Percentiles rank a stretch among this genome's conserved stretches.
Conservation (phyloP, 2,329 filamentous ascomycete genomes). For the Colletotrichum sp. region DNA sequence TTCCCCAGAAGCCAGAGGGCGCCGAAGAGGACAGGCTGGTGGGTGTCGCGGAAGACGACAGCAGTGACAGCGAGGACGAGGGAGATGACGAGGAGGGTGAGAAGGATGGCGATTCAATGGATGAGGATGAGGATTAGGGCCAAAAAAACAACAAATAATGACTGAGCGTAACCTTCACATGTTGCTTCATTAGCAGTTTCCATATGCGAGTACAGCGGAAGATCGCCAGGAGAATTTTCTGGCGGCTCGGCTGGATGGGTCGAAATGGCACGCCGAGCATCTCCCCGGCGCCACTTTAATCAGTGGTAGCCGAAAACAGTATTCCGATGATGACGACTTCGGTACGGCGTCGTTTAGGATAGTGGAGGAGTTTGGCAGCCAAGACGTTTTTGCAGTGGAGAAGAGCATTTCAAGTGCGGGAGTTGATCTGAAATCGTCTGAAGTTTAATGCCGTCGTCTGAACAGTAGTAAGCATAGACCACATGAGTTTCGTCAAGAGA, state of each 20-base stretch:
- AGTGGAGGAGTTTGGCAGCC: background rate
- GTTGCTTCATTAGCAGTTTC: background rate
- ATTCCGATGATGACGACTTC: background rate
- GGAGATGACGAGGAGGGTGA: conserved; percentile 45
- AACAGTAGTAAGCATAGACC: conserved; percentile 1
- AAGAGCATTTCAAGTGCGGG: background rate
- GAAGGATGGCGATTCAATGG: conserved; percentile 58
- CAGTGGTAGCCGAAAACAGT: background rate
- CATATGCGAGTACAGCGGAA: background rate
- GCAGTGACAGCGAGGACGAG: conserved; percentile 67
- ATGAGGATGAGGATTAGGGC: conserved; percentile 51
- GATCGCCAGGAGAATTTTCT: background rate
- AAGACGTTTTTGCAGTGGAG: background rate
- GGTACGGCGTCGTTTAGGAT: background rate
- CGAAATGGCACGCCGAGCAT: background rate
- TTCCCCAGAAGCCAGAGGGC: conserved; percentile 57
- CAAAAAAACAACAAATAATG: background rate
- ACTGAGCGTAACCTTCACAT: background rate
- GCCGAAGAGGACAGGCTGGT: conserved; percentile 79
- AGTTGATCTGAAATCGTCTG: conserved; percentile 1
- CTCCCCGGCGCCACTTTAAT: background rate
- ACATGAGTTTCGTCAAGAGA: background rate
- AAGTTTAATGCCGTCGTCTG: conserved; percentile 11
- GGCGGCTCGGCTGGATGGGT: background rate
- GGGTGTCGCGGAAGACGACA: conserved; percentile 71